These are phyloP conservation scores for Penicillium pulvis DNA, from an alignment of 495 filamentous ascomycete species.

Conservation along the genomic window DNA sequence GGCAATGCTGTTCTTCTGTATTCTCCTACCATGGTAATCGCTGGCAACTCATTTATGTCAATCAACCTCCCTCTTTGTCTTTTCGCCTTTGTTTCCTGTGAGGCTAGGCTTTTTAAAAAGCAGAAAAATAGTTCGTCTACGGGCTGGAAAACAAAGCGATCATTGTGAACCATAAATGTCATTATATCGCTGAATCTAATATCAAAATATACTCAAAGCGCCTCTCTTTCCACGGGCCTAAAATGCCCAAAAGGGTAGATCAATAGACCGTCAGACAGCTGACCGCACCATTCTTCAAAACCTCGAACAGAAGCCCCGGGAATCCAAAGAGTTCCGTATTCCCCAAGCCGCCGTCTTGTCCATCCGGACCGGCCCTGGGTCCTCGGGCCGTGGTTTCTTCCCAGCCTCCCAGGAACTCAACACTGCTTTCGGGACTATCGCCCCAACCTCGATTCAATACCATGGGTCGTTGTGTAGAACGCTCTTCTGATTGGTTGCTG, in stretches of 20 bases:
- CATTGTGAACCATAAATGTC: background rate
- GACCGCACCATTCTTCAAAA: constrained; percentile 88
- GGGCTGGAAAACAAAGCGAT: too few relatives aligned
- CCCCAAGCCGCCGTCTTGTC: constrained; percentile 60
- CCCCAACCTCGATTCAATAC: constrained; percentile 87
- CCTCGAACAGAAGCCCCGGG: constrained; percentile 92
- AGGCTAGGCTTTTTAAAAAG: too few relatives aligned
- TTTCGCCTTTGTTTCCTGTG: too few relatives aligned
- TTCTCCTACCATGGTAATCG: too few relatives aligned
- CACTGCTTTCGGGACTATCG: constrained; percentile 87
- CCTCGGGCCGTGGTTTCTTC: constrained; percentile 67
- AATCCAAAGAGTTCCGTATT: constrained; percentile 93
- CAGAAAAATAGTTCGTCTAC: too few relatives aligned
- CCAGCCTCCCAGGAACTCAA: constrained; percentile 87
- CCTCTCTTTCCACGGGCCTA: background rate
- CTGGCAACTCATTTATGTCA: too few relatives aligned
- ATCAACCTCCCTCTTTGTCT: too few relatives aligned
- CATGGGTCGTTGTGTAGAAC: constrained; percentile 73
- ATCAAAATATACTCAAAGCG: background rate
- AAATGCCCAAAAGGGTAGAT: constrained; percentile 23
- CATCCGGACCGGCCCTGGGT: constrained; percentile 39
- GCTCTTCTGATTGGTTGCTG: constrained; percentile 60
- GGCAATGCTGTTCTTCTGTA: too few relatives aligned
- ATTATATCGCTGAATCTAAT: background rate
- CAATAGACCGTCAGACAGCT: constrained; percentile 88